Evolutionary conservation across 345 rosid species (phyloP).

Genomic region (Stellera chamaejasme): DNA sequence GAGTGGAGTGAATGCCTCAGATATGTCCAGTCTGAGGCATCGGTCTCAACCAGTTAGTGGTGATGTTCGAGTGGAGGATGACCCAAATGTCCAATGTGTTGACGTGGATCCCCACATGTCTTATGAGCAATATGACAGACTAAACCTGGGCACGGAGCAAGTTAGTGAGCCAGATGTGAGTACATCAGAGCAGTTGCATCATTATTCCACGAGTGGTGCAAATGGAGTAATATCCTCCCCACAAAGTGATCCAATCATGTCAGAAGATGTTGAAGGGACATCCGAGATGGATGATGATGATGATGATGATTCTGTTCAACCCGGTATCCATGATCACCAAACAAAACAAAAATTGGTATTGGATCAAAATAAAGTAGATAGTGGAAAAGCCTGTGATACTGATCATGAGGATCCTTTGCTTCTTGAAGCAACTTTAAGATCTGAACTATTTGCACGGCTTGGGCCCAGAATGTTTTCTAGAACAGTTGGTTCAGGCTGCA

Average conservation of each 20-base stretch:
- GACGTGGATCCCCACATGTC: slow-evolving; percentile 18
- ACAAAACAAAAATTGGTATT: slow-evolving; percentile 24
- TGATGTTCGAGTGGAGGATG: slow-evolving; percentile 21
- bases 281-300: slow-evolving; percentile 42
- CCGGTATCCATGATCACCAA: slow-evolving; percentile 24
- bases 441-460: slow-evolving; percentile 68
- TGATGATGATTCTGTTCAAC: slow-evolving; percentile 34
- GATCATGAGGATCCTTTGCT: slow-evolving; percentile 42
- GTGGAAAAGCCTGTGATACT: slow-evolving; percentile 14
- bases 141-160: slow-evolving; percentile 56
- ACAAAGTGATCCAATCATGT: slow-evolving; percentile 35
- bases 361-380: slow-evolving; percentile 15
- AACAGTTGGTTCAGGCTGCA: slow-evolving; percentile 27
- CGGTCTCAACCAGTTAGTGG: slow-evolving; percentile 31
- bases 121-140: slow-evolving; percentile 32
- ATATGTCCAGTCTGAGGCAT: slow-evolving; percentile 35
- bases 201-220: slow-evolving; percentile 32
- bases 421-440: slow-evolving; percentile 82
- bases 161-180: slow-evolving; percentile 90
- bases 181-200: slow-evolving; percentile 69
- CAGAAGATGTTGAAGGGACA: slow-evolving; percentile 53
- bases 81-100: slow-evolving; percentile 18
- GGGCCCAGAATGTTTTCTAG: slow-evolving; percentile 40
- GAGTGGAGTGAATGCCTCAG: slow-evolving; percentile 26
- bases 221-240: slow-evolving; percentile 51